phyloP scores from a whole-genome alignment of 2,329 filamentous ascomycete genomes.

The Neonectria coccinea region DNA sequence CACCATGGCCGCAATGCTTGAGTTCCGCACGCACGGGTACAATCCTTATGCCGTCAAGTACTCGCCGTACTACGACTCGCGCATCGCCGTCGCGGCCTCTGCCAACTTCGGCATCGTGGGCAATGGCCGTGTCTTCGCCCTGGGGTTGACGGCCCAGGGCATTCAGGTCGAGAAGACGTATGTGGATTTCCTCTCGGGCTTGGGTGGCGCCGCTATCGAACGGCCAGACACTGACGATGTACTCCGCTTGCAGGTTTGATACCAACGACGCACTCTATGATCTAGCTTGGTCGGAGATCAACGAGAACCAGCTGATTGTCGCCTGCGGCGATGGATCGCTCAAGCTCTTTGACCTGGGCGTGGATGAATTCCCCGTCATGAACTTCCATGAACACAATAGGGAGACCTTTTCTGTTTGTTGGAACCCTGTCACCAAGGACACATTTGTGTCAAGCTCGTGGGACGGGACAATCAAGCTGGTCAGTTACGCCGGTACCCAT shows the following conservation, averaged over 20 bases:
- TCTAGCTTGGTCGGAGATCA: constrained; percentile 92
- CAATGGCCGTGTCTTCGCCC: constrained; percentile 89
- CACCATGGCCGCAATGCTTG: constrained; percentile 78
- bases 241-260: constrained; percentile 74
- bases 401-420: constrained; percentile 91
- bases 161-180: constrained; percentile 87
- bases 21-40: constrained; percentile 92
- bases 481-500: constrained; percentile 49
- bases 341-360: constrained; percentile 89
- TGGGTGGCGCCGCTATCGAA: constrained; percentile 1
- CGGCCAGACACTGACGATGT: constrained; percentile 6
- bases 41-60: constrained; percentile 98
- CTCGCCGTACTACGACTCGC: constrained; percentile 96
- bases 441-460: constrained; percentile 92
- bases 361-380: constrained; percentile 87
- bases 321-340: constrained; percentile 94
- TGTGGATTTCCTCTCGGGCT: constrained; percentile 37
- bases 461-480: constrained; percentile 95
- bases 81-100: constrained; percentile 89
- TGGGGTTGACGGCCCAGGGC: constrained; percentile 85
- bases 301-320: constrained; percentile 92
- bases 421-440: constrained; percentile 92
- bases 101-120: constrained; percentile 97
- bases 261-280: constrained; percentile 98
- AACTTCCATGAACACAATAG: constrained; percentile 94